Base-by-base conservation (phyloP, 768 basidiomycete species). In the Suillus hirtellus region DNA sequence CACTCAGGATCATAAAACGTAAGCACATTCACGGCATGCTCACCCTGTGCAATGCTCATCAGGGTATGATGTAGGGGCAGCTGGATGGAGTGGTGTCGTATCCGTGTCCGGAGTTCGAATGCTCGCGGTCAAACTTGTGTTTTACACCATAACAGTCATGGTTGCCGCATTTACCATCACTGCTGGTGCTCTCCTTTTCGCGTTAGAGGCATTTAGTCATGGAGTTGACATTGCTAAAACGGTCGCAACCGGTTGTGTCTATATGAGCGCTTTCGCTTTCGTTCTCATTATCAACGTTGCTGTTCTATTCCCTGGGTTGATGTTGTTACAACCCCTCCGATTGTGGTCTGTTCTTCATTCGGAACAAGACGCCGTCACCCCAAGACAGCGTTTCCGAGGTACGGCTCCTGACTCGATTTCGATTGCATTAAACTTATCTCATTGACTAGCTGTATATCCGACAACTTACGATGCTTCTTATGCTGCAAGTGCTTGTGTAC, bases 341-440 rank as follows among this genome's bases (percentile, higher is more conserved):
- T 74, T 93, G 31, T 85, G 84, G 83, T 78, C 73, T 58, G 82
- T 89, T 21, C 64, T 85, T 46, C 79, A 80, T 37, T 81, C 84
- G 3, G 85, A 89, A 70, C 82, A 77, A 63, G 78, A 80, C 38
- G 87, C 89, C 11, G 69, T 89, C 24, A 95, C 92, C 9, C 92
- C 92, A 52, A 81, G 92, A 44, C 88, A 93, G 72, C 80, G 85
- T 21, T 95, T 93, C 77, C 78, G 92, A 78, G 85, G 92, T 92
- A 67, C 63, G 85, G 4, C 11, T 75, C 19, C 19, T 3, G n/a
- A 50, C 55, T 21, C 17, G 14, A 56, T 44, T 15, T 38, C 37
- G 47, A 44, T 49, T 12, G 40, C 49, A 63, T 37, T 31, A 38
- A 37, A 4, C 43, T 66, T 62, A 38, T 24, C 55, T 37, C 31